Base-by-base conservation (phyloP, 371 early-diverging fungal genomes). In the Dichotomocladium elegans region DNA sequence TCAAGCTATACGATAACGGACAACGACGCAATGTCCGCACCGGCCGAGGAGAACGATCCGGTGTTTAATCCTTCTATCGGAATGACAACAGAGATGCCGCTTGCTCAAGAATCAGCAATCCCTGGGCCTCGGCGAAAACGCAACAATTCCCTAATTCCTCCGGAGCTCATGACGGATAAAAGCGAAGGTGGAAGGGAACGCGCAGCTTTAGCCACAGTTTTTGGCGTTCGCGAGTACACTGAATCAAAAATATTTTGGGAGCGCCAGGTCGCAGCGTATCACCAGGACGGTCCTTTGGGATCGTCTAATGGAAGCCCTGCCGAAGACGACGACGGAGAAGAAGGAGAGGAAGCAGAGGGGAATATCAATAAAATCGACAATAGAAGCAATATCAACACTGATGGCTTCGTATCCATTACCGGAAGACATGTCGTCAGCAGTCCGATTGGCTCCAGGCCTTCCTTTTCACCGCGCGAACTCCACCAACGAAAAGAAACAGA, bases 211-310 rank as follows among this genome's bases (percentile, higher is more conserved):
- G 77, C 77, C 4, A 72, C 73, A 5, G 77, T 76, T 3, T 76
- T 76, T 58, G 77, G 77, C 41, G 71, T 72, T 5, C 70, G 66
- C 24, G 77, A 76, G 51, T 76, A 76, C 28, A 63, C 70, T 17
- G 70, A 72, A 42, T 65, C 68, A 4, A 72, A 72, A 41, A 52
- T 68, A 25, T 64, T 76, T 21, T 76, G 77, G 77, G 70, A 76
- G 35, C 54, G 66, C 10, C 63, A 64, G 28, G 30, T 47, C 2
- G 28, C 51, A 15, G 25, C 17, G 15, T 31, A 53, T 31, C 17
- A 50, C 21, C 37, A 47, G 11, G 33, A 33, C 26, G n/a, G n/a
- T n/a, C n/a, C n/a, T n/a, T n/a, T n/a, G n/a, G n/a, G n/a, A n/a
- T n/a, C n/a, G n/a, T n/a, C n/a, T n/a, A n/a, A n/a, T n/a, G n/a